Evolutionary conservation across 495 filamentous ascomycete species (phyloP).

Genomic region (Extremus antarcticus): DNA sequence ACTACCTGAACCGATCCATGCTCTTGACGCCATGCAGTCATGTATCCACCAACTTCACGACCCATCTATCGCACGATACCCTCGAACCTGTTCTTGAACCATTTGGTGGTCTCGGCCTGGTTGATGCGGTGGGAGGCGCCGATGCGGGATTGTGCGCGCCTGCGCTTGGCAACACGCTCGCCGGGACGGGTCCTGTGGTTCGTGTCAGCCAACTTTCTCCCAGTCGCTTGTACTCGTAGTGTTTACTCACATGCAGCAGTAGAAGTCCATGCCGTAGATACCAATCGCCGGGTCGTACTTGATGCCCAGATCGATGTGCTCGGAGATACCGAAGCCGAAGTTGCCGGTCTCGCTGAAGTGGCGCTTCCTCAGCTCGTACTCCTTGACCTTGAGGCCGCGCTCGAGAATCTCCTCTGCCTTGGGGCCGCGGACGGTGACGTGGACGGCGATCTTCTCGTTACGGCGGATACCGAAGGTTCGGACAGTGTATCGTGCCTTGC

Average conservation of each 20-base stretch:
- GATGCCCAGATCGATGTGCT: constrained; percentile 99
- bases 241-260: constrained; percentile 85
- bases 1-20: constrained; percentile 12
- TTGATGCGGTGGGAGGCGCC: constrained; percentile 86
- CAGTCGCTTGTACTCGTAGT: constrained; percentile 1
- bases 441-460: constrained; percentile 99
- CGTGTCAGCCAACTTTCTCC: background rate
- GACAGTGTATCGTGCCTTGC: constrained; percentile 99
- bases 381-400: constrained; percentile 99
- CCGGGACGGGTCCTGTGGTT: constrained; percentile 72
- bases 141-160: constrained; percentile 75
- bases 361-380: constrained; percentile 96
- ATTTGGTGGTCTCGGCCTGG: constrained; percentile 88
- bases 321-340: constrained; percentile 99
- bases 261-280: constrained; percentile 99
- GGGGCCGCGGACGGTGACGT: constrained; percentile 98
- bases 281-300: constrained; percentile 99
- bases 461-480: constrained; percentile 99
- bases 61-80: constrained; percentile 78
- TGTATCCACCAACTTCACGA: background rate
- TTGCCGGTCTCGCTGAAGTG: constrained; percentile 99
- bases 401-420: constrained; percentile 99
- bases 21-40: constrained; percentile 8
- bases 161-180: constrained; percentile 91
- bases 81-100: constrained; percentile 99